Evolutionary conservation across 169 alveolate genomes (phyloP).

Genomic region (Cryptosporidium tyzzeri): DNA sequence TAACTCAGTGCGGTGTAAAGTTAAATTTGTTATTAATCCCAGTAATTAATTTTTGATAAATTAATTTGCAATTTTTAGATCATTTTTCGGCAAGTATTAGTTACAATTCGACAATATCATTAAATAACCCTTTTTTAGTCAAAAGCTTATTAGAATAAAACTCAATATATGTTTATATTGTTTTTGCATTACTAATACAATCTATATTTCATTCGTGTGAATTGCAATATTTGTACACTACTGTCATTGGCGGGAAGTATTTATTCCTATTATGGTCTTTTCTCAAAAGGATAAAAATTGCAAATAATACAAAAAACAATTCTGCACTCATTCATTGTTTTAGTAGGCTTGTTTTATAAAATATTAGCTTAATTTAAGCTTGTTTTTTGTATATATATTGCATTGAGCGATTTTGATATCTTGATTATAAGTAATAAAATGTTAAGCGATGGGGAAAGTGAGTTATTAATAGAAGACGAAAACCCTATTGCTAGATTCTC

Average conservation of each 20-base stretch:
- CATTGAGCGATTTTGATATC: neutral
- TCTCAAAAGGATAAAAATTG: no score
- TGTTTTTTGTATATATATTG: neutral
- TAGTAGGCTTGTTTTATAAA: neutral
- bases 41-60: neutral
- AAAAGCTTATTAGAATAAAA: neutral
- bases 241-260: neutral
- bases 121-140: neutral
- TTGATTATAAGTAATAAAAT: neutral
- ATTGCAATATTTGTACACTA: neutral
- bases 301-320: no score
- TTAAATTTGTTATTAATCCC: no score
- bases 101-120: neutral
- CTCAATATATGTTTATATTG: neutral
- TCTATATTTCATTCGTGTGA: slow-evolving; percentile 1
- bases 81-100: neutral
- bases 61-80: neutral
- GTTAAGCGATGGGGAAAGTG: neutral
- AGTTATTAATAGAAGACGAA: slow-evolving; percentile 14
- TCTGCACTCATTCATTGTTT: neutral
- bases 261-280: neutral
- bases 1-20: neutral
- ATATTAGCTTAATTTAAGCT: neutral
- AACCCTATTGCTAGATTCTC: slow-evolving; percentile 40
- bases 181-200: neutral